These are phyloP conservation scores for Cryphonectria naterciae DNA, from an alignment of 2,329 filamentous ascomycete species.

Conservation along the genomic window DNA sequence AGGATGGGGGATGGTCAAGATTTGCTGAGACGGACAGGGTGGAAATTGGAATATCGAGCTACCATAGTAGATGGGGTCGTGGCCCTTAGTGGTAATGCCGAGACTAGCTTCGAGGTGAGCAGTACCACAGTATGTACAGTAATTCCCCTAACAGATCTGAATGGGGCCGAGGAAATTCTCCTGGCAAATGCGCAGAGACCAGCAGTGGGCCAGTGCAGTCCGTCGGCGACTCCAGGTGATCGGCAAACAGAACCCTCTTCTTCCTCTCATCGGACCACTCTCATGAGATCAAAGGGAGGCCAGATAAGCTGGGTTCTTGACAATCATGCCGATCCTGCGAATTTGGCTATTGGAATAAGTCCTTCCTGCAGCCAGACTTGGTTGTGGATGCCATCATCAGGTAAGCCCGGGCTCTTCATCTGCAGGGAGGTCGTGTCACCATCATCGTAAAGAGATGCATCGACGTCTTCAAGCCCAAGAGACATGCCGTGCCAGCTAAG, in stretches of 20 bases:
- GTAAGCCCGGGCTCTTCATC: background rate
- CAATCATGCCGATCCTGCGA: constrained; percentile 6
- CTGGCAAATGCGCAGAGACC: background rate
- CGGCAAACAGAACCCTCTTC: background rate
- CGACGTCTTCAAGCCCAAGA: background rate
- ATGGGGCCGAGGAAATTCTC: background rate
- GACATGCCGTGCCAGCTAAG: background rate
- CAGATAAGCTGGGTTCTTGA: constrained; percentile 1
- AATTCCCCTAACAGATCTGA: background rate
- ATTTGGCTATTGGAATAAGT: background rate
- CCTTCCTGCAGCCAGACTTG: background rate
- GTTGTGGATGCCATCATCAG: constrained; percentile 3
- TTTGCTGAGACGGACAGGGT: background rate
- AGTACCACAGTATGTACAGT: no score
- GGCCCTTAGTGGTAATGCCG: background rate
- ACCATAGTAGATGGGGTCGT: background rate
- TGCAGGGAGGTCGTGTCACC: no score
- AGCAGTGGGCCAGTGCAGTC: constrained; percentile 8
- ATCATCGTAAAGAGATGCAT: background rate
- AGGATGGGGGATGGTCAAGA: background rate
- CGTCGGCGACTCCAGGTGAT: constrained; percentile 12
- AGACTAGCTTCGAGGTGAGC: background rate
- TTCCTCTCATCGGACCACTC: background rate
- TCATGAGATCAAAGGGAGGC: background rate
- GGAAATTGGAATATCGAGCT: background rate